Base-by-base conservation (phyloP, 2,329 filamentous ascomycete species). In the Diaporthe sp. region DNA sequence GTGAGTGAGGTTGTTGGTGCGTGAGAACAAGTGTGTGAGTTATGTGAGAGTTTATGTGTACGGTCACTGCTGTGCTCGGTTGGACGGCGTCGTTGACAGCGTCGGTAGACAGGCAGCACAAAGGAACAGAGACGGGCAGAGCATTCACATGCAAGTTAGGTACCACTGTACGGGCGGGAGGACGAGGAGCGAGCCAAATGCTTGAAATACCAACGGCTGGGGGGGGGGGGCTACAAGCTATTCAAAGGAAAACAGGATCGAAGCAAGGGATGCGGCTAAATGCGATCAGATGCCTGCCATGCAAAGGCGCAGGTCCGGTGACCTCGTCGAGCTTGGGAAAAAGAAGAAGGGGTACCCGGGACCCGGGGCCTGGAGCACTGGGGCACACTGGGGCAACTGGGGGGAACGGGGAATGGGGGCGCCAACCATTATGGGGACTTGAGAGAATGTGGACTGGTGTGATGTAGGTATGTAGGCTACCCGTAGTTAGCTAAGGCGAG, bases 211-310 rank as follows among this genome's bases (percentile, higher is more conserved):
- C 31, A 70, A 70, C n/a, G 49, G 49, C 31, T 37, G 22, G 22
- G 34, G 65, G 44, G 22, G 60, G 60, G 47, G 65, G 49, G 10
- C 47, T 28, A 53, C 65, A 28, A 55, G 65, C 49, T 70, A 70
- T 70, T 70, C 65, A 70, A 70, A 55, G 47, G 65, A 70, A 70
- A 53, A 55, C 65, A 70, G 65, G 65, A 70, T 70, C 65, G 65
- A 70, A 42, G 65, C 65, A 70, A 70, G 65, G 65, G 65, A 70
- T 70, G 65, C 65, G 65, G 65, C 65, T 70, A 70, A 70, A 55
- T 55, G 65, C 65, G 65, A 70, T 70, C 65, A 70, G 65, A 70
- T 70, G 65, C 49, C 65, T 55, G 47, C 65, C 65, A 28, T 70
- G 65, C 65, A 55, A 70, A 70, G 65, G 65, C 65, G 49, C 65